Conservation (phyloP, 2,329 filamentous ascomycete genomes). For the Colletotrichum sp. region DNA sequence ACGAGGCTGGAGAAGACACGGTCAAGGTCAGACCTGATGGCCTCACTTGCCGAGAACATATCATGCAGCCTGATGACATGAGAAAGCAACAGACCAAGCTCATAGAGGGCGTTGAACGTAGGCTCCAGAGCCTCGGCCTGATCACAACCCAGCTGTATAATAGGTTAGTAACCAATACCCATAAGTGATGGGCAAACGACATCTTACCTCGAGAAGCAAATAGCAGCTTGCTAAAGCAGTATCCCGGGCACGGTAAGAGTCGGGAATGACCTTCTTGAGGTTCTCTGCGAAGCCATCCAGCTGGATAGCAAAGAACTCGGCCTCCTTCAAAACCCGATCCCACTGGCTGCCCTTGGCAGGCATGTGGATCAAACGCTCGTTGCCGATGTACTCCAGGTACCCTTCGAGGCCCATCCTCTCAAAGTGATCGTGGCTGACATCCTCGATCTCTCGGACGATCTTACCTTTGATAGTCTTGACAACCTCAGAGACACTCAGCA, state of each 20-base stretch:
- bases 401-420: constrained; percentile 5
- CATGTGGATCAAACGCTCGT: constrained; percentile 46
- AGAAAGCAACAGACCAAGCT: constrained; percentile 41
- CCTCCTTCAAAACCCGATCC: constrained; percentile 44
- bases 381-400: constrained; percentile 41
- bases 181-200: rapidly evolving
- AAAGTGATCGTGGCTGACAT: background rate
- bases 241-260: constrained; percentile 24
- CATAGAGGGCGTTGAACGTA: constrained; percentile 43
- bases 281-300: constrained; percentile 39
- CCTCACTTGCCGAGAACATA: constrained; percentile 34
- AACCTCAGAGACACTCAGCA: background rate
- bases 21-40: constrained; percentile 35
- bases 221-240: constrained; percentile 42
- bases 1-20: constrained; percentile 40
- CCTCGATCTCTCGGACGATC: constrained; percentile 4
- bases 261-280: constrained; percentile 30
- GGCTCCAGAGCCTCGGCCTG: constrained; percentile 42
- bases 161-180: background rate
- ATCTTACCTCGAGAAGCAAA: constrained; percentile 40
- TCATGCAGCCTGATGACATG: constrained; percentile 40
- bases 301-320: constrained; percentile 46
- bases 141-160: constrained; percentile 38
- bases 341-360: constrained; percentile 44
- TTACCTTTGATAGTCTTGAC: background rate